A percentile compares a stretch with the other conserved stretches of the same genome.
Evolutionary conservation across 169 alveolate genomes (phyloP).

Genomic region (Eimeria necatrix): DNA sequence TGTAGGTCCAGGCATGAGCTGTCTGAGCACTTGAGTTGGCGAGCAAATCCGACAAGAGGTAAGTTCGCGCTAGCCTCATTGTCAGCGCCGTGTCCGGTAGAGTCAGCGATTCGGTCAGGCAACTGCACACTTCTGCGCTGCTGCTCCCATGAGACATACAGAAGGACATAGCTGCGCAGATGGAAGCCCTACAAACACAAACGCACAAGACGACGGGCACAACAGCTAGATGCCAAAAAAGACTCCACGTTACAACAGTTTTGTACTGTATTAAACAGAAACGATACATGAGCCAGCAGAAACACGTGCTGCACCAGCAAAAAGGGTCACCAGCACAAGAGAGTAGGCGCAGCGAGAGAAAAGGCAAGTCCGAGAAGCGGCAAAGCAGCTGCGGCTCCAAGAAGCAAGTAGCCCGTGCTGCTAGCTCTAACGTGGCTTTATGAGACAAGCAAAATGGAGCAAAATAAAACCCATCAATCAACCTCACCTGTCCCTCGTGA

Average conservation of each 20-base stretch:
- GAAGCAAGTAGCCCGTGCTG: no score
- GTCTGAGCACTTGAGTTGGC: constrained; percentile 85
- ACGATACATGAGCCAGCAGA: background rate
- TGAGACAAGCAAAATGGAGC: no score
- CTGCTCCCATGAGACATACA: constrained; percentile 77
- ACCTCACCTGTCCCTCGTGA: constrained; percentile 77
- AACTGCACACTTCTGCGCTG: constrained; percentile 73
- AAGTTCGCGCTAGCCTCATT: constrained; percentile 84
- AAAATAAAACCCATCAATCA: no score
- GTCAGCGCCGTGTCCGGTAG: constrained; percentile 75
- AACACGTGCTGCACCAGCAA: background rate
- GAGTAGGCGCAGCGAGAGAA: no score
- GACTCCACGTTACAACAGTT: background rate
- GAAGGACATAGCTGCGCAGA: constrained; percentile 78
- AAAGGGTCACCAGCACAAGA: background rate
- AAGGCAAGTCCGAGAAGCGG: no score
- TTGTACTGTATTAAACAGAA: background rate
- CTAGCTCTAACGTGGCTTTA: no score
- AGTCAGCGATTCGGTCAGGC: constrained; percentile 72
- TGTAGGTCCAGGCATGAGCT: constrained; percentile 86
- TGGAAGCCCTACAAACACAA: constrained; percentile 49
- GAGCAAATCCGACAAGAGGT: constrained; percentile 86
- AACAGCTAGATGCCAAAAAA: no score
- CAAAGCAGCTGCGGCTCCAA: no score
- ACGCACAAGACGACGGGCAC: background rate